Evolutionary conservation across 140 eudicot genomes (phyloP), one percentile per base, ranked within the genome.

Genomic region (Bidens hawaiensis): DNA sequence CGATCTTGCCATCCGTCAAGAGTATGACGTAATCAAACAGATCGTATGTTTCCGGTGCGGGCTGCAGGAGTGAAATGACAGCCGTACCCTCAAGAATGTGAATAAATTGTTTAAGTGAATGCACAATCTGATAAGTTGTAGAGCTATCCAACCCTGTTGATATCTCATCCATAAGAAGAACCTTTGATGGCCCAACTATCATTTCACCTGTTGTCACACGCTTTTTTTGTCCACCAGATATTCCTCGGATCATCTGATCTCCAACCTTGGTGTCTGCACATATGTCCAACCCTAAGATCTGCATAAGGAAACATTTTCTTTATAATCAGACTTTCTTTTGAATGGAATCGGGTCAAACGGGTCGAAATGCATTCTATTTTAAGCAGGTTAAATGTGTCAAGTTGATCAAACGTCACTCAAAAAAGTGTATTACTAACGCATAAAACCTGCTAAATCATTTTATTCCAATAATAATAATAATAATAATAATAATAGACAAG

Each of bases 171-270:
- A n/a, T n/a, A n/a, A n/a, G n/a, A n/a, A n/a, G n/a, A n/a, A n/a
- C n/a, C n/a, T n/a, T n/a, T n/a, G n/a, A n/a, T n/a, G n/a, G n/a
- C n/a, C n/a, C n/a, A n/a, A n/a, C n/a, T n/a, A n/a, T n/a, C n/a
- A n/a, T n/a, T n/a, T n/a, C n/a, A n/a, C n/a, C n/a, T n/a, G n/a
- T n/a, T n/a, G n/a, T n/a, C n/a, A n/a, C n/a, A n/a, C n/a, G n/a
- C n/a, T n/a, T n/a, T n/a, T n/a, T 89, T 65, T 89, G 97, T 17
- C 97, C 97, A 24, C 97, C 97, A 11, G 97, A 89, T 34, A 89
- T 89, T 22, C 97, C 97, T 64, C 94, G 76, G 13, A 85, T 64
- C 97, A 89, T 89, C 74, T 89, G 91, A 59, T 89, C 87, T 49
- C 97, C 97, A 53, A 89, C 97, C 54, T 85, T 48, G 19, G 85